Base-by-base conservation (phyloP, 176 grass and related monocot species). In the Guadua angustifolia region DNA sequence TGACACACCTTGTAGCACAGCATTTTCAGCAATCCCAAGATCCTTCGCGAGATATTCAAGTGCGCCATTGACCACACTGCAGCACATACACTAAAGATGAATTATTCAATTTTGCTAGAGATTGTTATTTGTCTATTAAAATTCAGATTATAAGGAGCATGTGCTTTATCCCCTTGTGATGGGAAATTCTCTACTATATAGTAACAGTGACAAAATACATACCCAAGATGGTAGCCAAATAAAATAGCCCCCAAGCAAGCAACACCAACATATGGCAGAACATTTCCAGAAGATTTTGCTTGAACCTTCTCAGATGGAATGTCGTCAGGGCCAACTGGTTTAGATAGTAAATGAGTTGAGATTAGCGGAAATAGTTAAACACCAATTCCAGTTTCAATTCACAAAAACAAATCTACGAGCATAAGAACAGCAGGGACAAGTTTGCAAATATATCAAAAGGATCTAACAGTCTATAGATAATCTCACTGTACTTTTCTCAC, bases 181-280 rank as follows among this genome's bases (percentile, higher is more conserved):
- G 35, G 9, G 32, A 24, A 38, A 19, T 9, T 13, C 70, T 74
- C 39, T 35, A 36, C 26, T 63, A 16, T n/a, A 35, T 66, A 49
- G 63, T 70, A 64, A n/a, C 1, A 77, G 5, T 22, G 1, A 57
- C 50, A 24, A 26, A 6, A 15, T 55, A 79, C 84, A 89, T 92
- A 99, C 96, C 89, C 96, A 69, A 99, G 93, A 90, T 99, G 96
- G 77, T 95, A 99, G 56, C 96, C 96, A 87, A 99, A 99, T 49
- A 99, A 42, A 92, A 99, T 92, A 69, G 96, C 93, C 45, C 96
- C 93, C 79, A 99, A 93, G 64, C 96, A 99, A 75, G 96, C 96
- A 78, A 99, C 93, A 32, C 88, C 96, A 79, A 99, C 96, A 82
- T 99, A 99, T 75, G 89, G 91, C 22, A 99, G 79, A 80, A 99